Conservation (phyloP, 1,284 basidiomycete genomes). For the Phylloboletellus chloephorus region DNA sequence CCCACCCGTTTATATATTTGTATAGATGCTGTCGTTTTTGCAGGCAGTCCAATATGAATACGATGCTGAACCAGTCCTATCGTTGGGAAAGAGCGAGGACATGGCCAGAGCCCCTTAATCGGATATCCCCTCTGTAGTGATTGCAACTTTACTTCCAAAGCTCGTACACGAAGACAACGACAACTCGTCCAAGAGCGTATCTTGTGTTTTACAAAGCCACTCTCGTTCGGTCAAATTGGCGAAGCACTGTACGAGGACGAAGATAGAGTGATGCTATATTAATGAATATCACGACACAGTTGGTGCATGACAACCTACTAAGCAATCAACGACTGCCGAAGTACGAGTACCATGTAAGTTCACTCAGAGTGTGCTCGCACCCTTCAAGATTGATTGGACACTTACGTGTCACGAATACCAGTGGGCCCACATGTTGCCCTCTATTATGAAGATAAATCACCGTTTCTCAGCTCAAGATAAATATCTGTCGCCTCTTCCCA, state of each 20-base stretch:
- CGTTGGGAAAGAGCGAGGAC: not conserved
- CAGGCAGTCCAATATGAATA: constrained; percentile 46
- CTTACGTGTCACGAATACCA: not conserved
- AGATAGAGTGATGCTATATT: not conserved
- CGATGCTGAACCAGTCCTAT: constrained; percentile 8
- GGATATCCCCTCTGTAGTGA: constrained; percentile 1
- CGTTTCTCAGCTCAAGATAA: no score
- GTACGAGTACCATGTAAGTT: no score
- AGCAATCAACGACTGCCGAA: not conserved
- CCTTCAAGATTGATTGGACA: no score
- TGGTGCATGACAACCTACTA: not conserved
- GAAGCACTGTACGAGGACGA: not conserved
- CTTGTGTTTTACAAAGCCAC: not conserved
- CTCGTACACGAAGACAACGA: no score
- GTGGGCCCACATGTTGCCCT: not conserved
- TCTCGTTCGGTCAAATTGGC: not conserved
- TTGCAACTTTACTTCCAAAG: not conserved
- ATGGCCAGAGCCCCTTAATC: not conserved
- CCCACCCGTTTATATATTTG: constrained; percentile 5
- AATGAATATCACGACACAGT: not conserved
- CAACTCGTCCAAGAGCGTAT: not conserved
- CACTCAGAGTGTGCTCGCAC: no score
- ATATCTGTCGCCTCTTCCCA: no score
- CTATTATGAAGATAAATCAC: not conserved
- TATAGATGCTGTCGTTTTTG: constrained; percentile 54